These are phyloP conservation scores for Acanthamoeba castellanii DNA, from an alignment of 208 protist genomes.

Conservation along the genomic window DNA sequence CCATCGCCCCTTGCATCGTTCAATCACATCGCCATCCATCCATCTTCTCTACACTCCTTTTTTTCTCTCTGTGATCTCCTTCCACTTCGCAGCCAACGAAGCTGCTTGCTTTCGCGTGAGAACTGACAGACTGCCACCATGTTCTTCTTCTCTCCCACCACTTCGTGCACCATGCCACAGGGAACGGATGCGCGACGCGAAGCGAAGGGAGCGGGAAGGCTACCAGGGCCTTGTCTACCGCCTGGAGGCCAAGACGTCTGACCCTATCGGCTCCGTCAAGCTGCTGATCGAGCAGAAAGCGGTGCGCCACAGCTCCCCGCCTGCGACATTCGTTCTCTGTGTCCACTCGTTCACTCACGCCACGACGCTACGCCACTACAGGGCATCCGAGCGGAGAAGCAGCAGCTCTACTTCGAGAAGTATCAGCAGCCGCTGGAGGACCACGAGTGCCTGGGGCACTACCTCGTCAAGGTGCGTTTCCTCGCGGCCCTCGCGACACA, in stretches of 20 bases:
- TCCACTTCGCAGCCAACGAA: no score
- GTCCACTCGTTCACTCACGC: not conserved
- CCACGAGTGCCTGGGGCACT: slow-evolving; percentile 28
- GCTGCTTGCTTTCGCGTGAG: not conserved
- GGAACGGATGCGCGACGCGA: not conserved
- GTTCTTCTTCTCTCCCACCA: not conserved
- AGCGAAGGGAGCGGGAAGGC: slow-evolving; percentile 10
- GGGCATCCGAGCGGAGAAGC: slow-evolving; percentile 23
- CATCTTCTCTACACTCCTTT: not conserved
- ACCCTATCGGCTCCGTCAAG: slow-evolving; percentile 5
- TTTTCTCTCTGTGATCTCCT: not conserved
- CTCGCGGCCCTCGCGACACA: no score
- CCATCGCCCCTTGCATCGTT: not conserved
- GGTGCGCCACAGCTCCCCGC: not conserved
- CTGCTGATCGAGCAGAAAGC: slow-evolving; percentile 31
- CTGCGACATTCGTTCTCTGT: no score
- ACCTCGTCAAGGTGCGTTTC: slow-evolving; percentile 22
- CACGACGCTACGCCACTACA: not conserved
- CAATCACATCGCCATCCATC: no score
- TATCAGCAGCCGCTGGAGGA: slow-evolving; percentile 25
- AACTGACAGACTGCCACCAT: not conserved
- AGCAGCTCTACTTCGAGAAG: slow-evolving; percentile 45
- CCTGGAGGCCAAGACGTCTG: not conserved
- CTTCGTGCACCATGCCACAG: not conserved
- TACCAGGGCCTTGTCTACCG: slow-evolving; percentile 1